Base-by-base conservation (phyloP, 2,329 filamentous ascomycete species). In the Piedraia hortae region DNA sequence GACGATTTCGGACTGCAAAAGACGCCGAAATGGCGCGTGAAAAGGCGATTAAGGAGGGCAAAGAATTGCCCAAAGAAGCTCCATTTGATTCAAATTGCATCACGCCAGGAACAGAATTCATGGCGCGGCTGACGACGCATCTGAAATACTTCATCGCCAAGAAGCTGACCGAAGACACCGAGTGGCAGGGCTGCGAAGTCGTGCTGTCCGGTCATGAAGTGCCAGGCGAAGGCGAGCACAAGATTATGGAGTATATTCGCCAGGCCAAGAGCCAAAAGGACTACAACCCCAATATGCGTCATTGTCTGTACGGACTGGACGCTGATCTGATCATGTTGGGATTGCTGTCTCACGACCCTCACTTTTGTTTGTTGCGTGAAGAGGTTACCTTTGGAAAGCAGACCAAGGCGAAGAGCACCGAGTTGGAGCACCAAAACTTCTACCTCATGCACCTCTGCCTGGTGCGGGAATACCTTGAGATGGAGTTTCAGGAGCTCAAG, bases 241-340 rank as follows among this genome's bases (percentile, higher is more conserved):
- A 97, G 53, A 90, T 97, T 48, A 97, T 97, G 85, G 88, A 97
- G 48, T 97, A 97, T 47, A 97, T 97, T 46, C 73, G 85, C 35
- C 75, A 88, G 47, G 75, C 85, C 30, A 93, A 93, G 55, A 78
- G 82, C 21, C 85, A 97, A 46, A 74, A 74, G 2, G 64, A 69
- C 31, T 97, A 97, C 47, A 69, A 90, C 44, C 62, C 75, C 21
- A 93, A 97, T 39, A 64, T 90, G 29, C 74, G 85, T 26, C 85
- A 97, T 48, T 97, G 88, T 47, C 57, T 97, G 30, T 97, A 97
- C 48, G 88, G 88, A 12, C 60, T 97, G 21, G 85, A 97, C 49
- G 85, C 85, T 19, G 85, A 97, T 53, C 53, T 97, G 31, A 97
- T 97, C 53, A 97, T 97, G 88, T 52, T 97, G 48, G 85, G 85